Base-by-base conservation (phyloP, 2,329 filamentous ascomycete genomes). In the Pseudogymnoascus sp. region DNA sequence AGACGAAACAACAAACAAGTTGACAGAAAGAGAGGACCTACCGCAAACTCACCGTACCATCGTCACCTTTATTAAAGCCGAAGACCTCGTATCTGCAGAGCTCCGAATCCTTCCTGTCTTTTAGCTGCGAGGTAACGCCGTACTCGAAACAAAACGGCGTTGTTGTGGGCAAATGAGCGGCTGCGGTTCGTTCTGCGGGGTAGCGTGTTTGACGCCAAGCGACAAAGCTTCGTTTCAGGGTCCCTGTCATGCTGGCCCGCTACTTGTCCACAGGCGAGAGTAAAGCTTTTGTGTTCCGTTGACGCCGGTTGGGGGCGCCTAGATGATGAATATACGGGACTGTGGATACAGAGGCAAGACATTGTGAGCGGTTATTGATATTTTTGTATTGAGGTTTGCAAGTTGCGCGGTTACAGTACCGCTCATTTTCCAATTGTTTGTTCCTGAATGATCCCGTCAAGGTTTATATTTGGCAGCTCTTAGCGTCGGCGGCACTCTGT, bases 401-500 rank as follows among this genome's bases (percentile, higher is more conserved):
- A 35, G 29, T 8, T 55, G 48, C 29, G 48, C 29, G 48, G 48
- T 55, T 55, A 55, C 48, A 13, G 15, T 13, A 55, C 48, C 48
- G 48, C 48, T 55, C 29, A 35, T 29, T 33, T 55, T 8, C 48
- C 48, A 35, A 35, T 55, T 55, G 48, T 55, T 55, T 33, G 29
- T 55, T 33, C 10, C 29, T 55, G 29, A 21, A 10, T 12, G 29
- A 33, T 29, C 45, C 9, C 21, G 29, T 21, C 9, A 5, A 12
- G 5, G 18, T 35, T 33, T 55, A 55, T 55, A 55, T 55, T 55
- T 33, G 48, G 48, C 48, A 55, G n/a, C 48, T 55, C 15, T 33
- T 55, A 55, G 48, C 48, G 48, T 55, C 48, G 48, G 48, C 48
- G 48, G 48, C 48, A 33, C 48, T 55, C 48, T 55, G 29, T 55